phyloP scores from a whole-genome alignment of 2,329 filamentous ascomycete genomes.

The Hawksworthiomyces lignivorus region DNA sequence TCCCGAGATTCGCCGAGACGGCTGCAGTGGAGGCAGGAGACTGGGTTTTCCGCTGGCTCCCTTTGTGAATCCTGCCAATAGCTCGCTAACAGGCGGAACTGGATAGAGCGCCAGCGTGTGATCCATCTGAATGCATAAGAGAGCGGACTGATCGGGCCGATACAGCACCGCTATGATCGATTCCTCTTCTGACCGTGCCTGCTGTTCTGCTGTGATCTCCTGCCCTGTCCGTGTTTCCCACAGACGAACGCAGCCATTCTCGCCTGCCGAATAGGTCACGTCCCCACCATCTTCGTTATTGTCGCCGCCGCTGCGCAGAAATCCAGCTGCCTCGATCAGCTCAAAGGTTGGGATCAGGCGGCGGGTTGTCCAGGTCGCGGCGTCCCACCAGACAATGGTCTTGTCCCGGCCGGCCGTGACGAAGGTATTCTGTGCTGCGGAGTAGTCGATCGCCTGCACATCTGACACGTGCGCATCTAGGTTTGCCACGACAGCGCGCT shows the following conservation, averaged over 20 bases:
- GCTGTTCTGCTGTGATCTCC: slow-evolving; percentile 71
- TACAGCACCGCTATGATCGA: slow-evolving; percentile 67
- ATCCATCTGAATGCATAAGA: slow-evolving; percentile 80
- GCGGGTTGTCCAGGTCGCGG: slow-evolving; percentile 72
- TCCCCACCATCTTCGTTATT: background rate
- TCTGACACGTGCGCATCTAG: slow-evolving; percentile 93
- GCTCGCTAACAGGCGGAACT: slow-evolving; percentile 26
- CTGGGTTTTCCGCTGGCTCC: too few relatives aligned
- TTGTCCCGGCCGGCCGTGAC: slow-evolving; percentile 87
- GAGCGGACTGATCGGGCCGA: slow-evolving; percentile 55
- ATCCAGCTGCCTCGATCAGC: slow-evolving; percentile 75
- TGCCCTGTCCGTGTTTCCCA: slow-evolving; percentile 73
- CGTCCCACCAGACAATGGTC: slow-evolving; percentile 88
- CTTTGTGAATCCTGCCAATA: slow-evolving; percentile 17
- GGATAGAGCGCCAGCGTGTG: slow-evolving; percentile 75
- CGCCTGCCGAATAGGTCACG: slow-evolving; percentile 76
- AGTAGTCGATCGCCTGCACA: slow-evolving; percentile 81
- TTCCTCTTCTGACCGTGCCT: slow-evolving; percentile 50
- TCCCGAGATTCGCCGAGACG: slow-evolving; percentile 75
- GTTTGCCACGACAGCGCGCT: slow-evolving; percentile 65
- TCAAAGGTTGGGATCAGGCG: slow-evolving; percentile 80
- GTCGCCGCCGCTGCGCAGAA: slow-evolving; percentile 46
- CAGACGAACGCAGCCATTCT: slow-evolving; percentile 71
- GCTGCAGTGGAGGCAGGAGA: slow-evolving; percentile 35
- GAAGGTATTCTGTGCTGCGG: slow-evolving; percentile 62